Evolutionary conservation across 2,329 filamentous ascomycete genomes (phyloP).

Genomic region (Paecilomyces niveus): DNA sequence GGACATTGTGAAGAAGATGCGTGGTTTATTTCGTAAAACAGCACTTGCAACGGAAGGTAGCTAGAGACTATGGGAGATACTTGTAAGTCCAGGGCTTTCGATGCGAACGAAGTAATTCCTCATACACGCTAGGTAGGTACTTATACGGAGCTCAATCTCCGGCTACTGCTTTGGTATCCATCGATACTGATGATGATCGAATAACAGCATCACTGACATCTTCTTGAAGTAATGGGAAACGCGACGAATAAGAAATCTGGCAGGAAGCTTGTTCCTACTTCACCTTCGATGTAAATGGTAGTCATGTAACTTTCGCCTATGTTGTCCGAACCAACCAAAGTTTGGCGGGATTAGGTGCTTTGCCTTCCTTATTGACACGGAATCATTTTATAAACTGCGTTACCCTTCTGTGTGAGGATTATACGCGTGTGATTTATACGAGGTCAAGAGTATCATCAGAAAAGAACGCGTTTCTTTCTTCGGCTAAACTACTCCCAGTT

Average conservation of each 20-base stretch:
- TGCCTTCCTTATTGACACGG: neutral
- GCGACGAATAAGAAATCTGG: neutral
- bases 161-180: neutral
- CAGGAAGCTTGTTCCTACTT: neutral
- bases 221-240: neutral
- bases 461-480: neutral
- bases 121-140: neutral
- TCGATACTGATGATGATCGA: neutral
- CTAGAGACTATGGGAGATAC: neutral
- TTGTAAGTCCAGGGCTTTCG: neutral
- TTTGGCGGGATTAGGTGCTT: neutral
- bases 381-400: too few species aligned
- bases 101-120: neutral
- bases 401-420: too few species aligned
- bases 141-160: neutral
- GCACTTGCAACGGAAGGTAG: neutral
- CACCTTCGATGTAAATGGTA: neutral
- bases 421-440: too few species aligned
- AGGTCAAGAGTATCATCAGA: neutral
- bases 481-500: neutral
- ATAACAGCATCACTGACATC: neutral
- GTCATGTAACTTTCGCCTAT: neutral
- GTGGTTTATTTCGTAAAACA: neutral
- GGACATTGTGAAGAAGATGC: constrained; percentile 3
- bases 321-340: neutral